Base-by-base conservation (phyloP, 2,329 filamentous ascomycete species). In the Penicillium digitatum region DNA sequence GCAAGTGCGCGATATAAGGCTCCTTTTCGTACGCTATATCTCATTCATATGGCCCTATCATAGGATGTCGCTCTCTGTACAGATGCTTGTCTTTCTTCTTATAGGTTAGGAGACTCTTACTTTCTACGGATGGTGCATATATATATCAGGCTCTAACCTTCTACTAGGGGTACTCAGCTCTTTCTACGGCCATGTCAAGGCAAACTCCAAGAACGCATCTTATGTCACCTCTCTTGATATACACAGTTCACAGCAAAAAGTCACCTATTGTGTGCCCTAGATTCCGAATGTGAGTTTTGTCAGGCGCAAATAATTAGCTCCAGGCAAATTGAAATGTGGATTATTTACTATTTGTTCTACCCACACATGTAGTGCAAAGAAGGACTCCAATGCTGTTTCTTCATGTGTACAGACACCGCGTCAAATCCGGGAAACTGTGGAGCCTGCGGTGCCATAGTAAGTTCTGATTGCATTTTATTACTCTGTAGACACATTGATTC, bases 381-480 rank as follows among this genome's bases (percentile, higher is more conserved):
- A 20, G 44, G 38, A 11, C n/a, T 40, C 22, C 27, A 40, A 35
- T 48, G 50, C 9, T 53, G 50, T 42, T 53, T 48, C 43, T 47
- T 53, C 18, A 6, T 26, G 29, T 53, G 50, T 32, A 53, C 50
- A 12, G 22, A 53, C 22, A 53, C 37, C 22, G n/a, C 16, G 1
- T 32, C 43, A 8, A 48, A 29, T 11, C 35, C 43, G 3, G 37
- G 37, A 7, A 53, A 34, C 5, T 53, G 50, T 47, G 50, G 50
- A 32, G 27, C 14, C 9, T 53, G 50, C 7, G 44, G 50, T 29
- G 43, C 44, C 10, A 1, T 22, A 12, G 50, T 53, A 48, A 29
- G 44, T 32, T 1, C 8, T 27, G 6, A 29, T 26, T 24, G 14
- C 14, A 18, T 18, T 12, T 2, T n/a, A 11, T 2, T n/a, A 16